Percentiles rank a stretch among this genome's conserved stretches.
These are phyloP conservation scores for Parasarocladium wereldwijsianum DNA, from an alignment of 2,329 filamentous ascomycete genomes.

Conservation along the genomic window DNA sequence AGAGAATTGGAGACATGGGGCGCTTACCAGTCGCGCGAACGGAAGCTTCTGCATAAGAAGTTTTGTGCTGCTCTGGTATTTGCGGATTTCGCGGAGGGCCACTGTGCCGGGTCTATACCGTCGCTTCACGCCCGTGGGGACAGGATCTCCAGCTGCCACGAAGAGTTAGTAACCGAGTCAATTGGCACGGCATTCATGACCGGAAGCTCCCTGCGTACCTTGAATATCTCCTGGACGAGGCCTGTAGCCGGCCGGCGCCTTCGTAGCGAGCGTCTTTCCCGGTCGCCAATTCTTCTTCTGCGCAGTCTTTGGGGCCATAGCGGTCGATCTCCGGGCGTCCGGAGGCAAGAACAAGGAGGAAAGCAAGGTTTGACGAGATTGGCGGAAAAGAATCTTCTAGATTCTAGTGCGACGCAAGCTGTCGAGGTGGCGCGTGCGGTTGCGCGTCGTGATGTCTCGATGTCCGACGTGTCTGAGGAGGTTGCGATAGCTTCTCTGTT, in stretches of 20 bases:
- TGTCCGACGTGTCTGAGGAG: too few relatives aligned
- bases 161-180: slow-evolving; percentile 8
- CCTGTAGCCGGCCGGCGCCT: slow-evolving; percentile 8
- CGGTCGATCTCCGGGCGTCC: background rate
- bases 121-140: slow-evolving; percentile 45
- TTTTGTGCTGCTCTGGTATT: slow-evolving; percentile 81
- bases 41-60: slow-evolving; percentile 70
- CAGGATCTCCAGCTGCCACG: slow-evolving; percentile 54
- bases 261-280: slow-evolving; percentile 6
- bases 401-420: too few relatives aligned
- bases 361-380: too few relatives aligned
- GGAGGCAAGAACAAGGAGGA: too few relatives aligned
- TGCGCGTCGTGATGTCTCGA: too few relatives aligned
- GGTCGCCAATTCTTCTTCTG: slow-evolving; percentile 6
- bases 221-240: slow-evolving; percentile 25
- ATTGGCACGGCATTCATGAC: background rate
- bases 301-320: slow-evolving; percentile 3
- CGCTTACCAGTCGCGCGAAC: slow-evolving; percentile 56
- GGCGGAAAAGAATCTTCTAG: too few relatives aligned
- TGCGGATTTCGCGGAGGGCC: slow-evolving; percentile 81
- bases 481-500: too few relatives aligned
- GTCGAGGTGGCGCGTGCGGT: too few relatives aligned
- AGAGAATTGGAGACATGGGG: background rate
- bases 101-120: slow-evolving; percentile 69
- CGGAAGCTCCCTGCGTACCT: slow-evolving; percentile 15